Conservation (phyloP, 495 filamentous ascomycete genomes). For the Parachaetomium inaequale region DNA sequence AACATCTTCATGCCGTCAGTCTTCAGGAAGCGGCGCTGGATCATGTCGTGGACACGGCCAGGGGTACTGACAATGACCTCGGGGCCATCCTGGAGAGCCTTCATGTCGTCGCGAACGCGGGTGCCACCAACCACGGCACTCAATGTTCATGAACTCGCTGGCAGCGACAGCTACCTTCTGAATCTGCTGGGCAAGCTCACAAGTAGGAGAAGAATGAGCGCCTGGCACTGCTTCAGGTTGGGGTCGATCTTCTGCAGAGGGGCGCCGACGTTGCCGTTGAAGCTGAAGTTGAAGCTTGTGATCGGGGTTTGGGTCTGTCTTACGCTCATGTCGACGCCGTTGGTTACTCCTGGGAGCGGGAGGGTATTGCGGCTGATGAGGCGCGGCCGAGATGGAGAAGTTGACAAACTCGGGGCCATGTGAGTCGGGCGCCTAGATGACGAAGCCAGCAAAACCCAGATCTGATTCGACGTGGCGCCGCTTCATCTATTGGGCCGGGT, state of each 20-base stretch:
- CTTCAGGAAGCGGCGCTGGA: slow-evolving; percentile 88
- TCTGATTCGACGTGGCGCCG: too few species aligned
- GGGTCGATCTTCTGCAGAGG: slow-evolving; percentile 93
- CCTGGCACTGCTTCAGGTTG: slow-evolving; percentile 81
- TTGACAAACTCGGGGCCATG: too few species aligned
- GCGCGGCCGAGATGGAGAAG: too few species aligned
- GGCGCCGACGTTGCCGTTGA: too few species aligned
- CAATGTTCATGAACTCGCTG: slow-evolving; percentile 98
- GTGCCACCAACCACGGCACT: slow-evolving; percentile 99
- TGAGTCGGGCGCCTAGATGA: too few species aligned
- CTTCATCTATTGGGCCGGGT: too few species aligned
- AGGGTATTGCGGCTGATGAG: too few species aligned
- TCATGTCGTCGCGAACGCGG: slow-evolving; percentile 94
- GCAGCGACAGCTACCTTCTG: slow-evolving; percentile 96
- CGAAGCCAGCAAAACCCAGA: too few species aligned
- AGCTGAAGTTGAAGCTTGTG: too few species aligned
- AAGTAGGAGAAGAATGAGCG: slow-evolving; percentile 93
- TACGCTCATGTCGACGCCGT: too few species aligned
- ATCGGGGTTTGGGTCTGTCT: too few species aligned
- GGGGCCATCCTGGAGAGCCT: slow-evolving; percentile 92
- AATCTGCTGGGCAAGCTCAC: slow-evolving; percentile 96
- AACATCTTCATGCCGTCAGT: slow-evolving; percentile 98
- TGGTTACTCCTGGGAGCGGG: too few species aligned
- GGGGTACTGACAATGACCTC: slow-evolving; percentile 97
- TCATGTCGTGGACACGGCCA: slow-evolving; percentile 97